Conservation (phyloP, 768 basidiomycete species). For the Mycena albidolilacea region DNA sequence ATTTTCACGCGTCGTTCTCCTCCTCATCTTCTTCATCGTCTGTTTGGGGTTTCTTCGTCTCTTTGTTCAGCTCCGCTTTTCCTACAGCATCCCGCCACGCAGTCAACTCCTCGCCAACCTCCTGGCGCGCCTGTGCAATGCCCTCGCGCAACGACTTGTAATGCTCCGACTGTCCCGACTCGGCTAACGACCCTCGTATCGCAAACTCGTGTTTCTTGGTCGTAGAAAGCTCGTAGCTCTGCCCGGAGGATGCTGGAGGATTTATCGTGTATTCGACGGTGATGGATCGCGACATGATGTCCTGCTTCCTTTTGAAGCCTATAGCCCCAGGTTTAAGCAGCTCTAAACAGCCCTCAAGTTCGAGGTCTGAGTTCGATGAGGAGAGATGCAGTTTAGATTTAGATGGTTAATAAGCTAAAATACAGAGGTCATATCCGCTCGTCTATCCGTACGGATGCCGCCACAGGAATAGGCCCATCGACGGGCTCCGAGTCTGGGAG, state of each 20-base stretch:
- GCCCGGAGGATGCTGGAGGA: constrained; percentile 32
- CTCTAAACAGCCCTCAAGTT: constrained; percentile 11
- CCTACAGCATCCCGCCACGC: constrained; percentile 83
- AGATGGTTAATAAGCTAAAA: constrained; percentile 29
- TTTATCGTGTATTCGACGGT: constrained; percentile 34
- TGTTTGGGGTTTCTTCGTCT: constrained; percentile 59
- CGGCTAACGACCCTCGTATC: not conserved
- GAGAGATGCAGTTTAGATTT: constrained; percentile 1
- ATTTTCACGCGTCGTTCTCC: constrained; percentile 53
- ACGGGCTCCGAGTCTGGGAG: constrained; percentile 11
- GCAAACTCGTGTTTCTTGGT: constrained; percentile 35
- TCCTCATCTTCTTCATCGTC: constrained; percentile 64
- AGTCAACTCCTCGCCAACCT: constrained; percentile 78
- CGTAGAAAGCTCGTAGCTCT: constrained; percentile 26
- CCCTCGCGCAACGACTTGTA: constrained; percentile 66
- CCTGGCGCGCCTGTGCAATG: constrained; percentile 66
- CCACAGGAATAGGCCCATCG: constrained; percentile 35
- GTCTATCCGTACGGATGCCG: constrained; percentile 30
- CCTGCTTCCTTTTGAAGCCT: constrained; percentile 19
- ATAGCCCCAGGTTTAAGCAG: constrained; percentile 6
- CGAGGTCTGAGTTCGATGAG: no score
- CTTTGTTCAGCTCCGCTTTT: constrained; percentile 73
- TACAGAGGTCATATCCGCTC: constrained; percentile 26
- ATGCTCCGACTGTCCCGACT: constrained; percentile 49
- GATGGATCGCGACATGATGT: constrained; percentile 32